Base-by-base conservation (phyloP, 2,329 filamentous ascomycete species). In the Aspergillus phoenicis region DNA sequence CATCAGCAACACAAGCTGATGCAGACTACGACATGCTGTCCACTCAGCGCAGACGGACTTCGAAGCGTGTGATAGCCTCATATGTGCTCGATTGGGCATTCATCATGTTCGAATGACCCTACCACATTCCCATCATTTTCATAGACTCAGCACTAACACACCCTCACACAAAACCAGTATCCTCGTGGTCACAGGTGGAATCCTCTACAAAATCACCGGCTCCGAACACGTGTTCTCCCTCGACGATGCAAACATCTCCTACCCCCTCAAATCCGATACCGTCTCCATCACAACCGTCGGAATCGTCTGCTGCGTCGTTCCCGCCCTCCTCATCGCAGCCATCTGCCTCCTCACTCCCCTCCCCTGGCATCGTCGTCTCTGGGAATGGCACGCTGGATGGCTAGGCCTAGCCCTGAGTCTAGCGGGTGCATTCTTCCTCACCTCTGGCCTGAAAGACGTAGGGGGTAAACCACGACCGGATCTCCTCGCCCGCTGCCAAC, bases 321-420 rank as follows among this genome's bases (percentile, higher is more conserved):
- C 53, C 58, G 57, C 53, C 57, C n/a, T 56, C 39, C 53, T 56
- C 24, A 56, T 56, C 33, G 53, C 38, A 26, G 20, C n/a, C 24
- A 33, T 56, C 39, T 43, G 38, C 24, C 53, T 56, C 53, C 8
- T 56, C 17, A 13, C 5, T 7, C 52, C 36, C 36, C 15, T 13
- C 22, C 53, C 53, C 8, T 47, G 53, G 53, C 8, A 8, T 13
- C 53, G 20, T 38, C 53, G 53, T 8, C 39, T 47, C 38, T 56
- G 53, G 53, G 41, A 43, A 41, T 45, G 38, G 36, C 53, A 56
- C 20, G 36, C 53, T 2, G 53, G 36, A 13, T 30, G 38, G 22
- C 38, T 56, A 6, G 53, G 53, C 4, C 53, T 56, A 8, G 39
- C 20, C n/a, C 24, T 56, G 13, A 47, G 53, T 20, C 22, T 56